phyloP scores from a whole-genome alignment of 495 filamentous ascomycete species.

The Physcia stellaris region DNA sequence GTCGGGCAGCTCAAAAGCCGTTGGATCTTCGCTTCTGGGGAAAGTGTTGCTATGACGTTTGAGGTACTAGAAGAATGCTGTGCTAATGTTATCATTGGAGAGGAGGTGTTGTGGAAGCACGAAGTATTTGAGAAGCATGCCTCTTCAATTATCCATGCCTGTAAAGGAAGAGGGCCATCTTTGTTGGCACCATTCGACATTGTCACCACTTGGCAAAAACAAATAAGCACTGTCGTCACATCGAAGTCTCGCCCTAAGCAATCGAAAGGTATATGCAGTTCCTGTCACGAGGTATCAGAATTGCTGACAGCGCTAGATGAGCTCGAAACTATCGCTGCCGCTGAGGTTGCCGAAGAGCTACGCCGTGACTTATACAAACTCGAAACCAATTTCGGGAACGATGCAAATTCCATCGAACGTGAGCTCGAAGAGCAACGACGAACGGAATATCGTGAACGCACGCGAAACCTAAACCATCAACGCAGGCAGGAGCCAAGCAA shows the following conservation, averaged over 20 bases:
- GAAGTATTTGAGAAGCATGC: slow-evolving; percentile 3
- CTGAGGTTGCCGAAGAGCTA: background rate
- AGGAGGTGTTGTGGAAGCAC: slow-evolving; percentile 6
- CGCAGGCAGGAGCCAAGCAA: too few relatives aligned
- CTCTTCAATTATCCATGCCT: background rate
- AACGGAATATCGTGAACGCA: too few relatives aligned
- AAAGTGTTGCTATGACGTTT: slow-evolving; percentile 4
- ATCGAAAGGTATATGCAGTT: too few relatives aligned
- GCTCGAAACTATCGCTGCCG: too few relatives aligned
- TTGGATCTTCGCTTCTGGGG: slow-evolving; percentile 8
- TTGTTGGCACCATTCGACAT: slow-evolving; percentile 7
- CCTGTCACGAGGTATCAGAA: too few relatives aligned
- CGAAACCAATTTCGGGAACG: slow-evolving; percentile 1
- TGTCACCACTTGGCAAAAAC: background rate
- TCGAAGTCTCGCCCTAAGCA: too few relatives aligned
- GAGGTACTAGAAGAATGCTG: slow-evolving; percentile 9
- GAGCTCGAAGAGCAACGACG: slow-evolving; percentile 1
- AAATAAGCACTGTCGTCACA: too few relatives aligned
- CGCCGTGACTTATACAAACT: slow-evolving; percentile 4
- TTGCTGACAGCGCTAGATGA: background rate
- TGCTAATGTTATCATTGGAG: slow-evolving; percentile 10
- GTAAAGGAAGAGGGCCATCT: background rate
- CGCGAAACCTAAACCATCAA: too few relatives aligned
- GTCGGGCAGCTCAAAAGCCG: slow-evolving; percentile 6
- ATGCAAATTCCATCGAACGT: background rate